phyloP scores from a whole-genome alignment of 2,329 filamentous ascomycete species.

The Cordyceps fumosorosea region DNA sequence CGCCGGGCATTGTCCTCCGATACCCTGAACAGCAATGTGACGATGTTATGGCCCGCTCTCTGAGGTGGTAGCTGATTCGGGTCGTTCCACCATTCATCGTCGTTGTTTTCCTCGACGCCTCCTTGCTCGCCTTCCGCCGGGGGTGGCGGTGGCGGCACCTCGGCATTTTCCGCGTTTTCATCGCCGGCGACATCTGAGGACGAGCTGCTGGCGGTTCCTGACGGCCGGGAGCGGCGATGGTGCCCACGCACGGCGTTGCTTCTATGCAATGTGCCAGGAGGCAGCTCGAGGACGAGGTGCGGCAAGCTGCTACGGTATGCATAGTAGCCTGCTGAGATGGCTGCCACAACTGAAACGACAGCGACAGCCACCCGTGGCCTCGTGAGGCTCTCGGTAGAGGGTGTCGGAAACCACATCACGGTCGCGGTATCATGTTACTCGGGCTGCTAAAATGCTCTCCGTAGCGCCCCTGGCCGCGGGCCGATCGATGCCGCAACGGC shows the following conservation, averaged over 20 bases:
- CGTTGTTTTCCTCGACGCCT: conserved; percentile 32
- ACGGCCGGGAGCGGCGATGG: conserved; percentile 28
- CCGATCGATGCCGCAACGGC: background rate
- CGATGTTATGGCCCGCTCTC: conserved; percentile 68
- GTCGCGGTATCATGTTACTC: conserved; percentile 28
- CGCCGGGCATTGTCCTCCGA: conserved; percentile 86
- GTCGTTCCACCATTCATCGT: conserved; percentile 49
- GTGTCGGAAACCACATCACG: conserved; percentile 42
- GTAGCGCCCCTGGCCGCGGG: conserved; percentile 5
- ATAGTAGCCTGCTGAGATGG: conserved; percentile 52
- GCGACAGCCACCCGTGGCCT: conserved; percentile 50
- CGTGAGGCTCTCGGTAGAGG: conserved; percentile 47
- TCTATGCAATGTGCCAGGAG: conserved; percentile 44
- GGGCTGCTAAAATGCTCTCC: background rate
- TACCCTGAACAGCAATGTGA: conserved; percentile 82
- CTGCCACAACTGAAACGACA: conserved; percentile 48
- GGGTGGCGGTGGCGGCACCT: conserved; percentile 20
- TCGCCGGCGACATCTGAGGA: conserved; percentile 36
- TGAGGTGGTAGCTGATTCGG: conserved; percentile 33
- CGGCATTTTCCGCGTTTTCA: conserved; percentile 34
- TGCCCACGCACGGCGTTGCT: conserved; percentile 60
- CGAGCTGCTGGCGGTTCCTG: conserved; percentile 35
- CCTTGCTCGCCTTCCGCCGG: conserved; percentile 31
- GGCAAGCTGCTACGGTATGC: conserved; percentile 39
- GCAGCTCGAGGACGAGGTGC: conserved; percentile 20